Conservation (phyloP, 2,329 filamentous ascomycete species). For the Lecanicillium sp. region DNA sequence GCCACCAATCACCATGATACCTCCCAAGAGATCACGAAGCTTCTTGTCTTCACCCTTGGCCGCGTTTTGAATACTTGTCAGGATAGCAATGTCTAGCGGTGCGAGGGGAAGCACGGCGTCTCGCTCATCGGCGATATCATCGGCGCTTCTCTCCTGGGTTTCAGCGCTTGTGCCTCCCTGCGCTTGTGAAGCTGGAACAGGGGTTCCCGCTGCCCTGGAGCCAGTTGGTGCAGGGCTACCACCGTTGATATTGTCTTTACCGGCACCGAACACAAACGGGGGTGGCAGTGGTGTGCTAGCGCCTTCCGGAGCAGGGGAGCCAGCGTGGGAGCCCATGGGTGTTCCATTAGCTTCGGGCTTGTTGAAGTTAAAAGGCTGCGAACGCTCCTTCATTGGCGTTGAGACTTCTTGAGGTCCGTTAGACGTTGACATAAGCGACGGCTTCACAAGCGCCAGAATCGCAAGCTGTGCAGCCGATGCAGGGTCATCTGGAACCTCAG, state of each 20-base stretch:
- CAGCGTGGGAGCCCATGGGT: constrained; percentile 76
- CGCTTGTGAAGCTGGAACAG: constrained; percentile 29
- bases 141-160: constrained; percentile 38
- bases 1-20: constrained; percentile 85
- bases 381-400: constrained; percentile 54
- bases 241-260: constrained; percentile 34
- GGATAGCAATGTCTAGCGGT: constrained; percentile 80
- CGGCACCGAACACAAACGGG: constrained; percentile 46
- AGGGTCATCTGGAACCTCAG: constrained; percentile 79
- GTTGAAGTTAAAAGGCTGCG: constrained; percentile 60
- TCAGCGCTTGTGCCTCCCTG: constrained; percentile 42
- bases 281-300: constrained; percentile 60
- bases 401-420: constrained; percentile 39
- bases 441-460: constrained; percentile 51
- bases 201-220: constrained; percentile 41
- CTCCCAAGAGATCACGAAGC: constrained; percentile 78
- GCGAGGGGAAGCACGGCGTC: constrained; percentile 76
- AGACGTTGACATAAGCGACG: constrained; percentile 42
- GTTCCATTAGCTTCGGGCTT: constrained; percentile 66
- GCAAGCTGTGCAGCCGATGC: constrained; percentile 73
- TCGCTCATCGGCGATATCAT: constrained; percentile 55
- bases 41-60: constrained; percentile 87
- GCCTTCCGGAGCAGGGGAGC: constrained; percentile 78
- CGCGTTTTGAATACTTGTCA: constrained; percentile 81
- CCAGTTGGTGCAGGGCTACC: constrained; percentile 46